Evolutionary conservation across 2,329 filamentous ascomycete genomes (phyloP).

Genomic region (Epichloe aotearoae): DNA sequence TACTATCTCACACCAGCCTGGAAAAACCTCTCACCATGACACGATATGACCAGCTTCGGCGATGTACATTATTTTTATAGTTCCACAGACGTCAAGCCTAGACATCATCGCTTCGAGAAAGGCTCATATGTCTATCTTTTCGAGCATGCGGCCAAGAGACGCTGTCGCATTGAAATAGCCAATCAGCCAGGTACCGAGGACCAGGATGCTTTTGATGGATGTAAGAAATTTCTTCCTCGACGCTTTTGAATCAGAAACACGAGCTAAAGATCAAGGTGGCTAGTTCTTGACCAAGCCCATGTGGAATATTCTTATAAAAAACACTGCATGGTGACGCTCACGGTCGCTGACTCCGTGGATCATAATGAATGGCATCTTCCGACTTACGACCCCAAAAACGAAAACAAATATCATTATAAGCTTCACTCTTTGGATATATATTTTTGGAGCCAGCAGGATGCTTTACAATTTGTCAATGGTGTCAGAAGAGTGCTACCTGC

Average conservation of each 20-base stretch:
- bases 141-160: constrained; percentile 53
- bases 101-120: constrained; percentile 71
- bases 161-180: constrained; percentile 61
- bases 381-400: constrained; percentile 56
- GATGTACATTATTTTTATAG: constrained; percentile 72
- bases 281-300: constrained; percentile 52
- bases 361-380: constrained; percentile 62
- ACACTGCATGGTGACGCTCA: constrained; percentile 55
- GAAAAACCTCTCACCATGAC: background rate
- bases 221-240: constrained; percentile 32
- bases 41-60: constrained; percentile 43
- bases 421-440: constrained; percentile 66
- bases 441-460: constrained; percentile 65
- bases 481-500: constrained; percentile 51
- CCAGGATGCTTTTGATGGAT: constrained; percentile 70
- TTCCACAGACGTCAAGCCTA: constrained; percentile 50
- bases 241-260: background rate
- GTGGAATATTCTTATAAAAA: constrained; percentile 64
- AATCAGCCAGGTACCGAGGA: constrained; percentile 60
- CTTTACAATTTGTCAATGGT: constrained; percentile 55
- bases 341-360: constrained; percentile 40
- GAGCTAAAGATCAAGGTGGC: constrained; percentile 5
- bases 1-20: background rate
- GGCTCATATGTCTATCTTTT: constrained; percentile 71
- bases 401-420: constrained; percentile 68